Base-by-base conservation (phyloP, 257 asterid species). In the Plantago ovata region DNA sequence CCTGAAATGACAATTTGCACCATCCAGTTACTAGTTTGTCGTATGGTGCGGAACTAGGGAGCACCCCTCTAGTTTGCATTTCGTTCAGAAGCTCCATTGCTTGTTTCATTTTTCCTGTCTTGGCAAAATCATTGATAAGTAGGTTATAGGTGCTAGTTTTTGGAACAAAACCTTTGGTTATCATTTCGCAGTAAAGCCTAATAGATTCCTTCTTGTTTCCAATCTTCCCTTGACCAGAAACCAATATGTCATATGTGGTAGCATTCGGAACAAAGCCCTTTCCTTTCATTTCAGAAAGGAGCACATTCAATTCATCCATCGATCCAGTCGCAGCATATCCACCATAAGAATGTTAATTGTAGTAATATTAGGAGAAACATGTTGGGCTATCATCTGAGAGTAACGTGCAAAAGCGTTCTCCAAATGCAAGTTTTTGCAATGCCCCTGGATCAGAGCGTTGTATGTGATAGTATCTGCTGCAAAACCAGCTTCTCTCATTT, bases 161-260 rank as follows among this genome's bases (percentile, higher is more conserved):
- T 65, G 96, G 98, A 70, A 82, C 68, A 62, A 88, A 88, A 48
- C 95, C 94, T 64, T 75, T 80, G 47, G 80, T 75, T 71, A 88
- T 85, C 96, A 88, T 85, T 79, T 92, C 96, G 63, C 96, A 88
- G 43, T 92, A 92, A 66, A 84, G 73, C 72, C 74, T 79, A 47
- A 88, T 78, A 0, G 95, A 75, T 71, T 92, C 96, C 80, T 79
- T 79, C 79, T 72, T 82, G 77, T 88, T 74, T 53, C 95, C 96
- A 24, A 61, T 65, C 73, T 75, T 88, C 46, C 83, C 96, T 56
- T 84, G 66, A 62, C 95, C 94, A 57, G 85, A 80, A 58, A 88
- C 75, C 77, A 88, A 63, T 70, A 79, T 69, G 64, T 85, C 94
- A 38, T 71, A 85, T 1, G 95, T 92, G 58, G 70, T 72, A 48